phyloP scores from a whole-genome alignment of 208 protist genomes.

The Strigomonas galati region DNA sequence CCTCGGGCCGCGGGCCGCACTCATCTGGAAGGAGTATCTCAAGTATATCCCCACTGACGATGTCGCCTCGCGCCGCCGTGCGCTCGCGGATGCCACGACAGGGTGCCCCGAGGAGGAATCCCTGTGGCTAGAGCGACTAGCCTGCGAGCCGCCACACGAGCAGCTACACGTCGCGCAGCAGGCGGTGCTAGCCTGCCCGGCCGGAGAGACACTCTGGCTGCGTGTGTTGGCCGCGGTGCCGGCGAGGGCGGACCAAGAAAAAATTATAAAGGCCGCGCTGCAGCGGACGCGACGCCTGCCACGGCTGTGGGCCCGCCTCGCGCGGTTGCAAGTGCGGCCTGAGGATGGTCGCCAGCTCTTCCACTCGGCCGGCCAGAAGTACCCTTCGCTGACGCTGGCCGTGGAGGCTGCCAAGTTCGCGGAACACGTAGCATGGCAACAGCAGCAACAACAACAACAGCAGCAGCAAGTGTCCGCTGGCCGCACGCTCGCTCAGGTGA shows the following conservation, averaged over 20 bases:
- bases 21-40: constrained; percentile 80
- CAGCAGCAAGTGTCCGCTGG: not conserved
- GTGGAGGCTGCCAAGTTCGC: constrained; percentile 80
- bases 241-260: constrained; percentile 42
- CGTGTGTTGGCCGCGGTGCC: constrained; percentile 48
- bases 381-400: constrained; percentile 62
- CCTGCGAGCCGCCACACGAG: constrained; percentile 42
- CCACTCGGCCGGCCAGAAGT: constrained; percentile 45
- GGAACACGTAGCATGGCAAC: constrained; percentile 46
- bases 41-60: constrained; percentile 29
- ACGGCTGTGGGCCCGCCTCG: constrained; percentile 67
- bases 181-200: constrained; percentile 67
- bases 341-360: constrained; percentile 68
- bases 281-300: constrained; percentile 59
- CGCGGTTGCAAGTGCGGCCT: constrained; percentile 35
- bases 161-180: constrained; percentile 53
- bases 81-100: constrained; percentile 67
- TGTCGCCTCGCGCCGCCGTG: constrained; percentile 33
- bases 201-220: constrained; percentile 72
- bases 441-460: not conserved
- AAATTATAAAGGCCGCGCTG: constrained; percentile 57
- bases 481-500: not conserved
- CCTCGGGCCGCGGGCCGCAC: constrained; percentile 54
- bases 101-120: constrained; percentile 52
- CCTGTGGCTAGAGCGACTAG: constrained; percentile 66